Percentiles rank a stretch among this genome's conserved stretches.
Evolutionary conservation across 805 yeast genomes (phyloP).

Genomic region (Ogataea salicorniae): DNA sequence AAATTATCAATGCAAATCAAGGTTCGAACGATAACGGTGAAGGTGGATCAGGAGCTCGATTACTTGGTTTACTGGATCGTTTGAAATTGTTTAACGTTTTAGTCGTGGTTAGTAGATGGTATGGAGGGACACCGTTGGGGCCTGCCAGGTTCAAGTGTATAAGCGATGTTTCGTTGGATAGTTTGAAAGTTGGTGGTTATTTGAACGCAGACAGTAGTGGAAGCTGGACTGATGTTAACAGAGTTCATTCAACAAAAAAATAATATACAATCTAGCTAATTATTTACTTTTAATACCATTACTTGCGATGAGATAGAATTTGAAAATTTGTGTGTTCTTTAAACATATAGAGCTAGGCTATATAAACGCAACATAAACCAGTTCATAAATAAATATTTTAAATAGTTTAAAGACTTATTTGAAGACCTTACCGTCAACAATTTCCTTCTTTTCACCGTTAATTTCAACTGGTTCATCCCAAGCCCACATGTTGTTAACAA

Average conservation of each 20-base stretch:
- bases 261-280: too few relatives aligned
- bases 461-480: conserved; percentile 92
- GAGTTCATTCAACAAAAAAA: neutral
- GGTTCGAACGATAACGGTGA: conserved; percentile 72
- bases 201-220: neutral
- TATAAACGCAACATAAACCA: too few relatives aligned
- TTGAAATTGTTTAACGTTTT: conserved; percentile 47
- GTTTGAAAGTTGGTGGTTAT: conserved; percentile 37
- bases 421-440: conserved; percentile 97
- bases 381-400: neutral
- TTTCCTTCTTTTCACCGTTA: conserved; percentile 77
- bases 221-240: conserved; percentile 13
- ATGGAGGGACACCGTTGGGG: conserved; percentile 74
- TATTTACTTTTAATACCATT: neutral
- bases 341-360: too few relatives aligned
- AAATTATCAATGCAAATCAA: conserved; percentile 36
- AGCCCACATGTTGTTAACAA: conserved; percentile 89
- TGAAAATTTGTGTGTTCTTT: too few relatives aligned
- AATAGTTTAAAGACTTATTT: conserved; percentile 46
- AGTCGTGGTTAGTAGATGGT: conserved; percentile 75
- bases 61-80: conserved; percentile 50
- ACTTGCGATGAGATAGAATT: too few relatives aligned
- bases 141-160: conserved; percentile 67
- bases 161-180: conserved; percentile 48
- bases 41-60: conserved; percentile 61